Evolutionary conservation across 345 rosid species (phyloP).

Genomic region (Dimocarpus longan): DNA sequence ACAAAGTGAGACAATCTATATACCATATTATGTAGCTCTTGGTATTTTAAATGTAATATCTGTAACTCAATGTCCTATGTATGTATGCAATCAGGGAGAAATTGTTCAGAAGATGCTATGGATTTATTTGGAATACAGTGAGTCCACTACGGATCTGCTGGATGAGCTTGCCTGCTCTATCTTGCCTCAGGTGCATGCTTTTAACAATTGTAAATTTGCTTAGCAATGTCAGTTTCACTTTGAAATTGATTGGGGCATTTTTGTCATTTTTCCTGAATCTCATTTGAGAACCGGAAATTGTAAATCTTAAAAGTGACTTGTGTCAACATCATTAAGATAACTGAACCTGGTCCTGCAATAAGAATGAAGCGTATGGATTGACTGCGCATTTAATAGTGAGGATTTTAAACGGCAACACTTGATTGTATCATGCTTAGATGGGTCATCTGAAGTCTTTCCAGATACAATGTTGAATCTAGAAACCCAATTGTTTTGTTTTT

Average conservation of each 20-base stretch:
- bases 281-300: background rate
- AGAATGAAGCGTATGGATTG: background rate
- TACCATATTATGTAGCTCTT: slow-evolving; percentile 20
- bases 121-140: slow-evolving; percentile 65
- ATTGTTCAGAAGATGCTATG: slow-evolving; percentile 63
- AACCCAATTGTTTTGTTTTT: slow-evolving; percentile 13
- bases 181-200: slow-evolving; percentile 62
- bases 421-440: background rate
- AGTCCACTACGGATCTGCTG: slow-evolving; percentile 60
- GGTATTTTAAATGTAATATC: slow-evolving; percentile 7
- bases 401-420: background rate
- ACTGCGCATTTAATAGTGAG: background rate
- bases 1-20: slow-evolving; percentile 52
- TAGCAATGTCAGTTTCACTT: background rate
- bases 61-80: slow-evolving; percentile 10
- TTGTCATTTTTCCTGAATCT: background rate
- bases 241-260: background rate
- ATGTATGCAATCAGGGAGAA: slow-evolving; percentile 59
- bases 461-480: background rate
- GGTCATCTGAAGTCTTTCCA: background rate
- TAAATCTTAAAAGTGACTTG: background rate
- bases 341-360: background rate
- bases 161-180: slow-evolving; percentile 69
- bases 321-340: background rate
- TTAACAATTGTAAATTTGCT: background rate